Conservation (phyloP, 805 yeast species). For the Cyberlindnera samutprakarnensis region DNA sequence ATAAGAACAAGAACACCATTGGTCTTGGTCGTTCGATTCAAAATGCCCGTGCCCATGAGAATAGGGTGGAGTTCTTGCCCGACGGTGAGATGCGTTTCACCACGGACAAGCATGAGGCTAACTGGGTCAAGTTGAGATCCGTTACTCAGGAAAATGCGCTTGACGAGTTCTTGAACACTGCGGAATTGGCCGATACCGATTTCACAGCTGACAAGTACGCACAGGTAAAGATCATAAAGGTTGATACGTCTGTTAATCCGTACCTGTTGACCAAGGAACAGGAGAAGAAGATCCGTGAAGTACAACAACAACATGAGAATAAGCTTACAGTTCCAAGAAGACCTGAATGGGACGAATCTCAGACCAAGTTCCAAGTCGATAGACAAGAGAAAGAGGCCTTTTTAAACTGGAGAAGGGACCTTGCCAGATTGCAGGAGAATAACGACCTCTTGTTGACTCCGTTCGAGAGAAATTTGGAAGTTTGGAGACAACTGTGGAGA, state of each 20-base stretch:
- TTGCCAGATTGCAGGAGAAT: conserved; percentile 78
- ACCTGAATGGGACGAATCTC: conserved; percentile 74
- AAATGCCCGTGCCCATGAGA: conserved; percentile 63
- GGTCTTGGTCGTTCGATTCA: conserved; percentile 84
- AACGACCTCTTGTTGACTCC: conserved; percentile 88
- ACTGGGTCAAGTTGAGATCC: conserved; percentile 85
- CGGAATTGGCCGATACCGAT: conserved; percentile 93
- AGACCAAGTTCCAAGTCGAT: conserved; percentile 71
- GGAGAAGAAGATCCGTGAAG: conserved; percentile 47
- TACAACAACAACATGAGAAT: conserved; percentile 61
- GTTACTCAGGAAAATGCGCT: conserved; percentile 91
- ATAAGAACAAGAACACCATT: conserved; percentile 73
- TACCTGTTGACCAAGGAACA: conserved; percentile 61
- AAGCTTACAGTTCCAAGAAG: conserved; percentile 86
- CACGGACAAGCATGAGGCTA: conserved; percentile 74
- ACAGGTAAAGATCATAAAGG: conserved; percentile 76
- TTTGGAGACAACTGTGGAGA: conserved; percentile 98
- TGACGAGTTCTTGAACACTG: conserved; percentile 92
- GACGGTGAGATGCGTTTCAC: conserved; percentile 89
- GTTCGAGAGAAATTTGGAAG: conserved; percentile 93
- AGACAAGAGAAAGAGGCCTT: conserved; percentile 86
- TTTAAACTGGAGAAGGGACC: conserved; percentile 86
- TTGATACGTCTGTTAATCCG: conserved; percentile 49
- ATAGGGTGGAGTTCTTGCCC: conserved; percentile 63
- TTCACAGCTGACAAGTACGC: conserved; percentile 86